Conservation (phyloP, 2,329 filamentous ascomycete genomes). For the Aplosporella prunicola region DNA sequence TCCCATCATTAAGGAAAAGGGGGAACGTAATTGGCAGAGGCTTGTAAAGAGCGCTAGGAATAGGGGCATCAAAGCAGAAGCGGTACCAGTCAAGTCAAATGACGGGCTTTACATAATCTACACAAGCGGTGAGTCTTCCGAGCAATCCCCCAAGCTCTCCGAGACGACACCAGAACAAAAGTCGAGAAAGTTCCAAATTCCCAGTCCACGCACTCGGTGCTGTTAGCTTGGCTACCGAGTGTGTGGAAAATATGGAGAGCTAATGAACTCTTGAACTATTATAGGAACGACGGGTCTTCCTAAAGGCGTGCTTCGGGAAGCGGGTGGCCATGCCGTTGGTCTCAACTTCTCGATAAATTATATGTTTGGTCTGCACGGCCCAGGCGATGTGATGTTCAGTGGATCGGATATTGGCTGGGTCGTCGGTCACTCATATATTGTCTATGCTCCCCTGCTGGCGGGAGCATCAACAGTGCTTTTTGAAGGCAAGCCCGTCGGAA, state of each 20-base stretch:
- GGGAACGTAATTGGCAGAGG: constrained; percentile 71
- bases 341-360: constrained; percentile 74
- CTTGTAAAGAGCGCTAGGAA: constrained; percentile 61
- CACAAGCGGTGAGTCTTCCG: constrained; percentile 52
- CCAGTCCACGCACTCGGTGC: too few species aligned
- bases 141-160: neutral
- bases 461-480: constrained; percentile 82
- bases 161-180: neutral
- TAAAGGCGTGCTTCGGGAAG: constrained; percentile 74
- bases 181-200: neutral
- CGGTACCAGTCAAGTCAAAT: constrained; percentile 67
- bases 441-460: constrained; percentile 77
- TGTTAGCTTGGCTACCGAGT: too few species aligned
- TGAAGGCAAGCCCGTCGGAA: constrained; percentile 89
- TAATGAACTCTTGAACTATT: neutral
- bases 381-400: constrained; percentile 72
- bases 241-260: too few species aligned
- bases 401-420: constrained; percentile 91
- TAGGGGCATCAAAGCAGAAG: constrained; percentile 58
- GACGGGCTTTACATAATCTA: constrained; percentile 88
- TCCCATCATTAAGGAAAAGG: constrained; percentile 52
- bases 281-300: constrained; percentile 65
- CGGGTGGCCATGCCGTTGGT: constrained; percentile 79
- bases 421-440: constrained; percentile 75
- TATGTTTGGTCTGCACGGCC: constrained; percentile 71